These are phyloP conservation scores for Gossypium trilobum DNA, from an alignment of 441 rosid species.

Conservation along the genomic window DNA sequence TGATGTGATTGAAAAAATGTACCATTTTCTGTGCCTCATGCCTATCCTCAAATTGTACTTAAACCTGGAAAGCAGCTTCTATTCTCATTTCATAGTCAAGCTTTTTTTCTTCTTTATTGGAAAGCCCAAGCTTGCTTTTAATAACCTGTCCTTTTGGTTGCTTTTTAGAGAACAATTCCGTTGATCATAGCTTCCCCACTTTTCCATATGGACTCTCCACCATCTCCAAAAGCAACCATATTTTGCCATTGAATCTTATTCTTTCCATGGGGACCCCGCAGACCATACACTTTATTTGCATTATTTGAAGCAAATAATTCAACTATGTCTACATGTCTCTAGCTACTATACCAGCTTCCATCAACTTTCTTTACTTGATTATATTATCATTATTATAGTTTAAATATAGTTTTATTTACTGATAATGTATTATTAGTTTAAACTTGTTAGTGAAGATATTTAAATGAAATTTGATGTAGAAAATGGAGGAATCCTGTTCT, in stretches of 20 bases:
- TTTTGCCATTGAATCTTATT: constrained; percentile 33
- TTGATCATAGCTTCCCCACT: constrained; percentile 22
- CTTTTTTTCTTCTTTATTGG: not conserved
- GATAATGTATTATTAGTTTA: too few relatives aligned
- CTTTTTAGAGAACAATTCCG: constrained; percentile 24
- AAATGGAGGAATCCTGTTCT: constrained; percentile 30
- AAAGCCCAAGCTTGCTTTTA: constrained; percentile 13
- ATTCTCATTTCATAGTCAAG: not conserved
- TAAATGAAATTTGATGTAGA: not conserved
- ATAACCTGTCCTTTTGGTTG: constrained; percentile 22
- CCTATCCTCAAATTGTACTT: not conserved
- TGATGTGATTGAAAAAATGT: not conserved
- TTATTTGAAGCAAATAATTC: not conserved
- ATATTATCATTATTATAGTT: too few relatives aligned
- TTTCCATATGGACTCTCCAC: constrained; percentile 43
- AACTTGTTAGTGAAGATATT: not conserved
- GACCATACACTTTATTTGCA: constrained; percentile 17
- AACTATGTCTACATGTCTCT: not conserved
- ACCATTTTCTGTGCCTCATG: not conserved
- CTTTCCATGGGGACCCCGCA: constrained; percentile 31
- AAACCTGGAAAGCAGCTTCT: not conserved
- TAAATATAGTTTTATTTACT: too few relatives aligned
- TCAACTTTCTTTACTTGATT: not conserved
- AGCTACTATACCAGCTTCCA: not conserved
- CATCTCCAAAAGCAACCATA: constrained; percentile 21